Conservation (phyloP, 176 grass and related monocot genomes). For the Zoysia pacifica region DNA sequence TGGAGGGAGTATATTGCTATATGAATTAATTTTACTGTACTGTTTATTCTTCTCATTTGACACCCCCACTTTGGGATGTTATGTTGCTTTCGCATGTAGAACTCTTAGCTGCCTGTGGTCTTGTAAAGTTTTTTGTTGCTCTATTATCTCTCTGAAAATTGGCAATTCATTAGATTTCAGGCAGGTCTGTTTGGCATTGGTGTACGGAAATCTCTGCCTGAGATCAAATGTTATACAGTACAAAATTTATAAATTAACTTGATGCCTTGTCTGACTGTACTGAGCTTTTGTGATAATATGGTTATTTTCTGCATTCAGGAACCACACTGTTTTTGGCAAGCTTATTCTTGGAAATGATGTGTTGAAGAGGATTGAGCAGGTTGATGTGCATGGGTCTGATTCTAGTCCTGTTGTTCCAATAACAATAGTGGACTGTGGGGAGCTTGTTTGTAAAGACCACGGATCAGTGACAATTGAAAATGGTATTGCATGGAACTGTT, state of each 20-base stretch:
- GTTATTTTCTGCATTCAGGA: constrained; percentile 54
- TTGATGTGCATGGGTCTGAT: constrained; percentile 60
- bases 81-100: not conserved
- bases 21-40: not conserved
- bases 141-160: not conserved
- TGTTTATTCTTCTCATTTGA: not conserved
- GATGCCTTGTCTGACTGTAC: constrained; percentile 1
- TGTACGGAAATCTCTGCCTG: not conserved
- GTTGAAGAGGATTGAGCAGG: constrained; percentile 81
- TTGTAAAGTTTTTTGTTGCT: not conserved
- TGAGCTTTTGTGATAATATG: constrained; percentile 23
- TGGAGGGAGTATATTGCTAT: not conserved
- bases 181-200: not conserved
- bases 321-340: constrained; percentile 95
- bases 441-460: constrained; percentile 59
- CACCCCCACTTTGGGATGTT: not conserved
- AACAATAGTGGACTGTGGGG: constrained; percentile 82
- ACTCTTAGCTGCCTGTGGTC: not conserved
- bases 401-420: constrained; percentile 63
- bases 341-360: constrained; percentile 78
- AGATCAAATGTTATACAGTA: not conserved
- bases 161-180: not conserved
- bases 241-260: not conserved
- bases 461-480: constrained; percentile 38
- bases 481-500: constrained; percentile 37